These are phyloP conservation scores for Boechera divaricarpa DNA, from an alignment of 345 rosid species.

Conservation along the genomic window DNA sequence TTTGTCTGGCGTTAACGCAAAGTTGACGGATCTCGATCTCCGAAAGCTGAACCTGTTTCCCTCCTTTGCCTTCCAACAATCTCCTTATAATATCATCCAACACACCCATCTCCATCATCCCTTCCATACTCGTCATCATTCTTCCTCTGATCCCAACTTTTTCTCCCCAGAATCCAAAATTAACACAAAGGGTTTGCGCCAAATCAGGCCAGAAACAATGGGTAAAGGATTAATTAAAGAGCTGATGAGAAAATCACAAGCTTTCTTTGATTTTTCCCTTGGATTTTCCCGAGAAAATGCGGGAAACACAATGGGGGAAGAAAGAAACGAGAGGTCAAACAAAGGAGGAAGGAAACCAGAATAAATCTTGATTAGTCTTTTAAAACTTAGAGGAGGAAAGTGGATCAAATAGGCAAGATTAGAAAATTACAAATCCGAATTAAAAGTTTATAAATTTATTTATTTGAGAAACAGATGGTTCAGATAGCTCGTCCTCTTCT, in stretches of 20 bases:
- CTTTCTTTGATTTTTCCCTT: background rate
- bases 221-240: background rate
- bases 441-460: background rate
- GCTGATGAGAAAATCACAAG: constrained; percentile 13
- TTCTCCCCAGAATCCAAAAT: constrained; percentile 31
- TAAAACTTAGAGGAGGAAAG: constrained; percentile 34
- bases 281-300: constrained; percentile 40
- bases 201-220: constrained; percentile 32
- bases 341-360: constrained; percentile 29
- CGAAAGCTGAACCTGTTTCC: constrained; percentile 93
- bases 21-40: constrained; percentile 99
- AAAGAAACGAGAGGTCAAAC: constrained; percentile 38
- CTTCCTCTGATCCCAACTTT: constrained; percentile 34
- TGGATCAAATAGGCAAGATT: constrained; percentile 36
- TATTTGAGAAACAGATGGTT: constrained; percentile 40
- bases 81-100: constrained; percentile 96
- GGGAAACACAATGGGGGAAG: constrained; percentile 24
- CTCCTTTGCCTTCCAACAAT: constrained; percentile 88
- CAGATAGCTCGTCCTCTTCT: constrained; percentile 38
- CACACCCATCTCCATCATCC: constrained; percentile 73
- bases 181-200: constrained; percentile 30
- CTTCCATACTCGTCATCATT: constrained; percentile 75
- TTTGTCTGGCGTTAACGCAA: constrained; percentile 92
- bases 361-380: constrained; percentile 40
- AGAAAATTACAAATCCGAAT: constrained; percentile 26